Conservation (phyloP, 306 rosid species). For the Acmispon strigosus region DNA sequence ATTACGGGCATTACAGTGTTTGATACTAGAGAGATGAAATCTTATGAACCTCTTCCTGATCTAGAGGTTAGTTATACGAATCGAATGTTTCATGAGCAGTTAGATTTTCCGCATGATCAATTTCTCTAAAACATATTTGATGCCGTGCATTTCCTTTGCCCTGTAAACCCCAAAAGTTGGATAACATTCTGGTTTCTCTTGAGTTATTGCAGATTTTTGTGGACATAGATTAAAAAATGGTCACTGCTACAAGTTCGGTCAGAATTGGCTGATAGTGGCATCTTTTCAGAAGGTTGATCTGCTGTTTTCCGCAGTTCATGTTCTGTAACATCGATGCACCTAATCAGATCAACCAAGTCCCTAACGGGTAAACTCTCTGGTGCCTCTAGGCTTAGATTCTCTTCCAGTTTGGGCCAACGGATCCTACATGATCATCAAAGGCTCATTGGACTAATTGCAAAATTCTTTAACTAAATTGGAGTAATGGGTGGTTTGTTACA, state of each 20-base stretch:
- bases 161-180: not conserved
- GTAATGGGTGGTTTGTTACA: conserved; percentile 5
- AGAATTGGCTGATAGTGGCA: not conserved
- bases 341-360: conserved; percentile 11
- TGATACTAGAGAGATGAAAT: conserved; percentile 62
- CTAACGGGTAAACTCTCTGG: not conserved
- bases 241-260: not conserved
- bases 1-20: conserved; percentile 73
- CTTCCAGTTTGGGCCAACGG: conserved; percentile 3
- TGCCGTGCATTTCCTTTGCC: not conserved
- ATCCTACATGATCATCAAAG: conserved; percentile 10
- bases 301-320: not conserved
- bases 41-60: conserved; percentile 78
- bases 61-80: conserved; percentile 57
- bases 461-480: conserved; percentile 18
- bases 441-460: conserved; percentile 1
- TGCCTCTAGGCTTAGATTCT: conserved; percentile 20
- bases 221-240: conserved; percentile 45
- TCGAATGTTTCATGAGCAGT: conserved; percentile 1
- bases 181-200: conserved; percentile 16
- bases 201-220: conserved; percentile 72
- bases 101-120: not conserved
- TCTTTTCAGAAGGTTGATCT: conserved; percentile 15
- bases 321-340: conserved; percentile 8
- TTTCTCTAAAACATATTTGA: not conserved